Base-by-base conservation (phyloP, 495 filamentous ascomycete genomes). In the Rhypophila decipiens region DNA sequence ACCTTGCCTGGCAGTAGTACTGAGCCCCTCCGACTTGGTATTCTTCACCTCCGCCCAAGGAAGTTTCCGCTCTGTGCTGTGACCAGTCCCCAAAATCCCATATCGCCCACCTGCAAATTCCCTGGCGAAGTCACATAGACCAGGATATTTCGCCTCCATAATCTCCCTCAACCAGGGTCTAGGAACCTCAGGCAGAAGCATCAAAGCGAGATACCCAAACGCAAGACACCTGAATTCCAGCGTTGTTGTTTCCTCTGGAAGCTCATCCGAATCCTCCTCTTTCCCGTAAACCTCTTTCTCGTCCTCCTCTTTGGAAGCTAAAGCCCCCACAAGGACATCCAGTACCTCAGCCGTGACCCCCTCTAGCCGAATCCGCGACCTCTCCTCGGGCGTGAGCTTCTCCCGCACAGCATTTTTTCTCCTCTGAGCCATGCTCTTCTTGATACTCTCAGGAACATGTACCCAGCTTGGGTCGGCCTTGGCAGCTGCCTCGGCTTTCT, bases 221-320 rank as follows among this genome's bases (percentile, higher is more conserved):
- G 78, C 83, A 21, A 95, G 55, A 59, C 86, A 95, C 65, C 95
- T 85, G n/a, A 88, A 63, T 40, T 73, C 82, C n/a, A 78, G 75
- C 4, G 79, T 51, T 0, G 42, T n/a, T n/a, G n/a, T n/a, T n/a
- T n/a, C n/a, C n/a, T n/a, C n/a, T n/a, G n/a, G n/a, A n/a, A n/a
- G 20, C 15, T 86, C 61, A 54, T 72, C 83, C 9, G 57, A 34
- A 55, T 79, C 58, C 11, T 52, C 41, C 31, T 42, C 44, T 27
- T 89, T 71, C 40, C n/a, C n/a, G n/a, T n/a, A n/a, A n/a, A n/a
- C n/a, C n/a, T n/a, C n/a, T n/a, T n/a, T n/a, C n/a, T n/a, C n/a
- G n/a, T n/a, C n/a, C n/a, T n/a, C n/a, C n/a, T n/a, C n/a, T n/a
- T n/a, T n/a, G n/a, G n/a, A n/a, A n/a, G n/a, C n/a, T n/a, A n/a